A percentile compares a stretch with the other conserved stretches of the same genome.
phyloP scores from a whole-genome alignment of 495 filamentous ascomycete genomes.

The Hyaloscypha variabilis region DNA sequence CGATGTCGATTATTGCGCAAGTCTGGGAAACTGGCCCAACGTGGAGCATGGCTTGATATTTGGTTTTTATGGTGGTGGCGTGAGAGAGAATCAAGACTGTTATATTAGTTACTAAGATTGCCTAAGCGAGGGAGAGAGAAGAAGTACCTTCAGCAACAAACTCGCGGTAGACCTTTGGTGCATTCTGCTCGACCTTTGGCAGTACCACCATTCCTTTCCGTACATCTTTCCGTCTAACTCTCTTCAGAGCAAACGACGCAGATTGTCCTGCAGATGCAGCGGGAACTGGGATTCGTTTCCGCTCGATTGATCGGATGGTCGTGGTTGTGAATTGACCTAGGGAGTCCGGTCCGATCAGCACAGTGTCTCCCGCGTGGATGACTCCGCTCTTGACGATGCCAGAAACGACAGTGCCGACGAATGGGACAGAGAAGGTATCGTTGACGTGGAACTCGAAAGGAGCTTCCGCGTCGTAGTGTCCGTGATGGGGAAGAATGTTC shows the following conservation, averaged over 20 bases:
- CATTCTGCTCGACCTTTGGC: slow-evolving; percentile 72
- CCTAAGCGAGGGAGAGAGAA: too few relatives aligned
- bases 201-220: slow-evolving; percentile 98
- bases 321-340: slow-evolving; percentile 92
- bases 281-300: slow-evolving; percentile 90
- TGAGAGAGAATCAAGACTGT: slow-evolving; percentile 93
- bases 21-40: slow-evolving; percentile 96
- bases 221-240: slow-evolving; percentile 87
- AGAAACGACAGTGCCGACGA: slow-evolving; percentile 94
- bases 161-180: slow-evolving; percentile 84
- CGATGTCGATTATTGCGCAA: slow-evolving; percentile 96
- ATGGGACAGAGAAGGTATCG: slow-evolving; percentile 98
- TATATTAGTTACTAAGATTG: too few relatives aligned
- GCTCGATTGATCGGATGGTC: slow-evolving; percentile 88
- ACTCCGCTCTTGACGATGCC: slow-evolving; percentile 89
- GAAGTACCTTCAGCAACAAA: slow-evolving; percentile 93
- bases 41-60: slow-evolving; percentile 98
- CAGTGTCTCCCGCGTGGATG: slow-evolving; percentile 86
- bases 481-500: slow-evolving; percentile 94
- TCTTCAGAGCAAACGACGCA: slow-evolving; percentile 86
- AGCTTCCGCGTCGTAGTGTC: slow-evolving; percentile 84
- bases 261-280: slow-evolving; percentile 90
- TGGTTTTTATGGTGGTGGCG: slow-evolving; percentile 97
- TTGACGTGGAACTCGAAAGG: slow-evolving; percentile 97
- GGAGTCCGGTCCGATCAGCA: slow-evolving; percentile 89